Percentiles rank a stretch among this genome's conserved stretches.
These are phyloP conservation scores for Coemansia sp. DNA, from an alignment of 192 early-diverging fungal species.

Conservation along the genomic window DNA sequence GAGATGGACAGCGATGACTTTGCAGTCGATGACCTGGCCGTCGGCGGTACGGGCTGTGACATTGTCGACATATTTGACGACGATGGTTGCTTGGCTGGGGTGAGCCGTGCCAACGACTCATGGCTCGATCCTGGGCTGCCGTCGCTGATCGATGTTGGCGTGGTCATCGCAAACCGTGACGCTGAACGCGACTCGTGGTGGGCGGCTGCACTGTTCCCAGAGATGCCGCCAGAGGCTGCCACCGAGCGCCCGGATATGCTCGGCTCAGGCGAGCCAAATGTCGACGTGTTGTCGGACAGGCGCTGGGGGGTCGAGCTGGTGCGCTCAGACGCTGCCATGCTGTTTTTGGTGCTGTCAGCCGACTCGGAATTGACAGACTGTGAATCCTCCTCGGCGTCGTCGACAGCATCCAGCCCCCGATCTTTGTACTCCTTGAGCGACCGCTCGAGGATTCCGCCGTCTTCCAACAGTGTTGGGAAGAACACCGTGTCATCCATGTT, in stretches of 20 bases:
- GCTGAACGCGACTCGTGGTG: conserved; percentile 3
- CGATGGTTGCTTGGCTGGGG: neutral
- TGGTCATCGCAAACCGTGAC: conserved; percentile 14
- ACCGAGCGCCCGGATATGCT: neutral
- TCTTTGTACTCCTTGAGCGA: conserved; percentile 39
- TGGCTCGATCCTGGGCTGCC: conserved; percentile 12
- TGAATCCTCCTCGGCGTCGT: neutral
- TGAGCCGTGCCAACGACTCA: conserved; percentile 5
- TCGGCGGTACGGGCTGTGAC: neutral
- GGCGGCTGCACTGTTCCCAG: conserved; percentile 2
- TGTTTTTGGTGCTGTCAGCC: neutral
- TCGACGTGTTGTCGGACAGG: neutral
- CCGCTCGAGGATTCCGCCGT: conserved; percentile 58
- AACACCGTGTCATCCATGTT: conserved; percentile 87
- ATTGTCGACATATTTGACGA: neutral
- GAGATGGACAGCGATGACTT: conserved; percentile 27
- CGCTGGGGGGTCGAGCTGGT: neutral
- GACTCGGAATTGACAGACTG: neutral
- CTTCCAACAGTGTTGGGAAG: conserved; percentile 54
- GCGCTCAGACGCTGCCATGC: neutral
- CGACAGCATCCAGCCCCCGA: conserved; percentile 10
- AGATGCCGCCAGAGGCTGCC: neutral
- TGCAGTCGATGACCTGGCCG: conserved; percentile 9
- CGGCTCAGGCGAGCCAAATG: neutral
- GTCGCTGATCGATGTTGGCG: conserved; percentile 15